phyloP scores from a whole-genome alignment of 768 basidiomycete species.

The Tulasnella sp. region DNA sequence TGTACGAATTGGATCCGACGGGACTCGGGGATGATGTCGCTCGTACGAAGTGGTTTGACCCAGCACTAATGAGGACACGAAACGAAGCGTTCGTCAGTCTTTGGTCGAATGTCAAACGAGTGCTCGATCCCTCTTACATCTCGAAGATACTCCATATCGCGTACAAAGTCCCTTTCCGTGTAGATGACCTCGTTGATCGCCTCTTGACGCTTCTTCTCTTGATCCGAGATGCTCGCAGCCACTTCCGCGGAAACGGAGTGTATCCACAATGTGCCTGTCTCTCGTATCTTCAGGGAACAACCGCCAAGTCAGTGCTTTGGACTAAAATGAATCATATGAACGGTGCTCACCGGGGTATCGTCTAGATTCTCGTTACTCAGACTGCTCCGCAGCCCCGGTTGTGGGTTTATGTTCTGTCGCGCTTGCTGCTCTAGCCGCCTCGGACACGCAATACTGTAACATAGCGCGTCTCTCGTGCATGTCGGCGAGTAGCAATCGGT shows the following conservation, averaged over 20 bases:
- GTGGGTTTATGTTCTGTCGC: constrained; percentile 84
- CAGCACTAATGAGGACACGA: constrained; percentile 46
- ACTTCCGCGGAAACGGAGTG: constrained; percentile 94
- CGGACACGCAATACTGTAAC: constrained; percentile 96
- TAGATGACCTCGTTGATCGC: constrained; percentile 93
- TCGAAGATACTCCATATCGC: constrained; percentile 94
- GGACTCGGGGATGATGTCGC: constrained; percentile 59
- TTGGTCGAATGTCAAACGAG: background rate
- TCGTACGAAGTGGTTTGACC: constrained; percentile 75
- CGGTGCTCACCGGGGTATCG: constrained; percentile 50
- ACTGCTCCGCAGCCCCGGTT: constrained; percentile 78
- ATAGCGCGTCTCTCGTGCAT: constrained; percentile 85
- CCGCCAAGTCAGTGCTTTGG: background rate
- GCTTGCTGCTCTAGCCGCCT: constrained; percentile 89
- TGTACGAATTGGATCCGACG: constrained; percentile 76
- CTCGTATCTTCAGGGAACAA: constrained; percentile 26
- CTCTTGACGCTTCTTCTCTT: constrained; percentile 92
- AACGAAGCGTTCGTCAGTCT: background rate
- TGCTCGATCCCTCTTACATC: constrained; percentile 77
- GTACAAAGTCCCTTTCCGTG: constrained; percentile 95
- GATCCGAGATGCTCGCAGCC: constrained; percentile 80
- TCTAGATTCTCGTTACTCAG: constrained; percentile 70
- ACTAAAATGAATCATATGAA: background rate
- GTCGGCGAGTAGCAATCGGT: constrained; percentile 98
- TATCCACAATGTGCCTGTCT: constrained; percentile 85